A percentile compares a stretch with the other conserved stretches of the same genome.
Conservation (phyloP, 495 filamentous ascomycete species). For the Penicillium roqueforti region DNA sequence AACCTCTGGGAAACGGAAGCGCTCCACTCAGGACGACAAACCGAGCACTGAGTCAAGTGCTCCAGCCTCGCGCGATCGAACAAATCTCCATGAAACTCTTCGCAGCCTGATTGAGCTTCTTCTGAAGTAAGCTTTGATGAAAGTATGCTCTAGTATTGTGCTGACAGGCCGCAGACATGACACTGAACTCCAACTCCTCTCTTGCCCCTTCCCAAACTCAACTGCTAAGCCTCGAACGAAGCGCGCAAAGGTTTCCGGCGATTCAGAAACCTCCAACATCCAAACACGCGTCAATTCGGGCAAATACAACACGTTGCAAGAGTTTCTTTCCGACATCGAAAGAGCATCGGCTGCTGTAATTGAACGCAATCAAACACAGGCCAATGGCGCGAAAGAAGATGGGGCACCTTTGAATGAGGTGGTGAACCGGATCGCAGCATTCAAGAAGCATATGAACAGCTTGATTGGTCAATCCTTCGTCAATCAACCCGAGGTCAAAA, state of each 20-base stretch:
- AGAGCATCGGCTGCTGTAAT: slow-evolving; percentile 43
- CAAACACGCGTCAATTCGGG: slow-evolving; percentile 37
- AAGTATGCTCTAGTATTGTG: not conserved
- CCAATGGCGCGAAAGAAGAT: slow-evolving; percentile 29
- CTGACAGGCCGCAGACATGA: slow-evolving; percentile 38
- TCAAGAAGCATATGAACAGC: slow-evolving; percentile 49
- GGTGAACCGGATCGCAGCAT: slow-evolving; percentile 40
- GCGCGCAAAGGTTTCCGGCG: slow-evolving; percentile 44
- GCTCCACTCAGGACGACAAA: slow-evolving; percentile 41
- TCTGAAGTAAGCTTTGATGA: slow-evolving; percentile 29
- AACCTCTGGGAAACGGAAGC: slow-evolving; percentile 46
- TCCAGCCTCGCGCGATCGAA: slow-evolving; percentile 30
- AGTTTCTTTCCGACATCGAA: slow-evolving; percentile 49
- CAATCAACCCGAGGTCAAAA: slow-evolving; percentile 37
- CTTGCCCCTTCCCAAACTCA: slow-evolving; percentile 39
- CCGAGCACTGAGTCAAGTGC: slow-evolving; percentile 25
- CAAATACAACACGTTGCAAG: slow-evolving; percentile 45
- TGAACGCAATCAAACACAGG: slow-evolving; percentile 39
- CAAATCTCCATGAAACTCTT: slow-evolving; percentile 39
- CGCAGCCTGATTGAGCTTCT: slow-evolving; percentile 40
- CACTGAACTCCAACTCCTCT: slow-evolving; percentile 40
- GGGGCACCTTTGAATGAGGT: slow-evolving; percentile 36
- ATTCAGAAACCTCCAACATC: slow-evolving; percentile 39
- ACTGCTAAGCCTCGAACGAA: slow-evolving; percentile 46
- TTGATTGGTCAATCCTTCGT: slow-evolving; percentile 42